These are phyloP conservation scores for Flaveria linearis DNA, from an alignment of 129 eudicot species.

Conservation along the genomic window DNA sequence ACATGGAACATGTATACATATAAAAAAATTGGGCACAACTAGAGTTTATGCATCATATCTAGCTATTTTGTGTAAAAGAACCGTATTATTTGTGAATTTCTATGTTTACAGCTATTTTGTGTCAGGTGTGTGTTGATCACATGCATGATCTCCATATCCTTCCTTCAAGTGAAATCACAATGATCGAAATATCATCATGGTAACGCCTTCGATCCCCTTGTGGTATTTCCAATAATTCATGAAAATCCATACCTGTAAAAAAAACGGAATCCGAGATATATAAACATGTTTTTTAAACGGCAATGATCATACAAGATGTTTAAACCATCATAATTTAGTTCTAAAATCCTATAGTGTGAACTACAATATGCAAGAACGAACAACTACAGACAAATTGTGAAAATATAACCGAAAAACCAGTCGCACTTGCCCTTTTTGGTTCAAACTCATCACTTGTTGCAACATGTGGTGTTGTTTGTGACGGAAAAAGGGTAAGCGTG, in stretches of 20 bases:
- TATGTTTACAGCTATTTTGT: not conserved
- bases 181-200: constrained; percentile 91
- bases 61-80: constrained; percentile 32
- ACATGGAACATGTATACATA: constrained; percentile 20
- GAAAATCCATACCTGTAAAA: constrained; percentile 71
- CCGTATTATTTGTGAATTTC: constrained; percentile 10
- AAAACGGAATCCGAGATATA: not conserved
- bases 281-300: not conserved
- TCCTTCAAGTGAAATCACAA: constrained; percentile 88
- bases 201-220: constrained; percentile 93
- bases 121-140: constrained; percentile 27
- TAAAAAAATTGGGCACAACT: constrained; percentile 20
- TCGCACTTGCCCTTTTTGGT: not conserved
- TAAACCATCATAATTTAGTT: not conserved
- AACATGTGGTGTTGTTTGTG: not conserved
- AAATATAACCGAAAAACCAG: not conserved
- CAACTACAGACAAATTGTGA: not conserved
- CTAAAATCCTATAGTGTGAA: not conserved
- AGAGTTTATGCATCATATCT: constrained; percentile 22
- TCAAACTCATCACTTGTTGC: not conserved
- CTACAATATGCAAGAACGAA: too few relatives aligned
- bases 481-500: not conserved
- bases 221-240: constrained; percentile 91
- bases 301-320: not conserved
- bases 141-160: constrained; percentile 95